phyloP scores from a whole-genome alignment of 805 yeast genomes.

The Starmerella roubikii region DNA sequence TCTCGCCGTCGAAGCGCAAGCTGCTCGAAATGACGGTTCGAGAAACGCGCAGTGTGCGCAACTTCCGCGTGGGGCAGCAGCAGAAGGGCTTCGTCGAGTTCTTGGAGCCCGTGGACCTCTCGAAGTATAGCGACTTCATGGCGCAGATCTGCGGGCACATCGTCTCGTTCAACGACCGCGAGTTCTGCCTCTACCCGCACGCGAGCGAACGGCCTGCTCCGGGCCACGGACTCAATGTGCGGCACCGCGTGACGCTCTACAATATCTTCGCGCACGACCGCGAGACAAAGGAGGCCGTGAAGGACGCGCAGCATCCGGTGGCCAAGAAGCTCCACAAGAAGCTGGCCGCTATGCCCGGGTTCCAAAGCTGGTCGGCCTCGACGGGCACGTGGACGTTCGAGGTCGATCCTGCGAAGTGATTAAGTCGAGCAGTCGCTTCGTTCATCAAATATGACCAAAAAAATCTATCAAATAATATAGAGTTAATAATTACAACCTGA shows the following conservation, averaged over 20 bases:
- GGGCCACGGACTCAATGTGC: constrained; percentile 77
- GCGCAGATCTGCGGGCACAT: constrained; percentile 53
- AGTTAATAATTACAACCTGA: too few relatives aligned
- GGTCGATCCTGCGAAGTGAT: constrained; percentile 15
- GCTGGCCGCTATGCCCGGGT: constrained; percentile 47
- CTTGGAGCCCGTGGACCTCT: constrained; percentile 68
- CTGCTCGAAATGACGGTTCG: constrained; percentile 45
- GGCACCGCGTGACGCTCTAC: constrained; percentile 57
- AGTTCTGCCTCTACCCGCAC: constrained; percentile 63
- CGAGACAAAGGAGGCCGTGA: constrained; percentile 57
- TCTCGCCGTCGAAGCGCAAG: constrained; percentile 58
- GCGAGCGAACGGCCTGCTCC: constrained; percentile 42
- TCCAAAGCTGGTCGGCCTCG: constrained; percentile 62
- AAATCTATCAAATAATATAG: too few relatives aligned
- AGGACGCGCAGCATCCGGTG: constrained; percentile 62
- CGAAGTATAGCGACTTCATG: constrained; percentile 42
- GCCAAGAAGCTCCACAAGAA: constrained; percentile 56
- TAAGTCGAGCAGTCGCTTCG: too few relatives aligned
- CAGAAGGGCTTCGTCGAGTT: constrained; percentile 70
- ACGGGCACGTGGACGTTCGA: constrained; percentile 35
- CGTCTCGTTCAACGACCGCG: constrained; percentile 45
- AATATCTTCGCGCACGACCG: constrained; percentile 70
- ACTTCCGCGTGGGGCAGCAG: constrained; percentile 65
- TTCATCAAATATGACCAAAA: too few relatives aligned
- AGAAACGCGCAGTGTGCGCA: constrained; percentile 48